Evolutionary conservation across 1,139 yeast genomes (phyloP), one percentile per base, ranked within the genome.

Genomic region (Geotrichum fermentans): DNA sequence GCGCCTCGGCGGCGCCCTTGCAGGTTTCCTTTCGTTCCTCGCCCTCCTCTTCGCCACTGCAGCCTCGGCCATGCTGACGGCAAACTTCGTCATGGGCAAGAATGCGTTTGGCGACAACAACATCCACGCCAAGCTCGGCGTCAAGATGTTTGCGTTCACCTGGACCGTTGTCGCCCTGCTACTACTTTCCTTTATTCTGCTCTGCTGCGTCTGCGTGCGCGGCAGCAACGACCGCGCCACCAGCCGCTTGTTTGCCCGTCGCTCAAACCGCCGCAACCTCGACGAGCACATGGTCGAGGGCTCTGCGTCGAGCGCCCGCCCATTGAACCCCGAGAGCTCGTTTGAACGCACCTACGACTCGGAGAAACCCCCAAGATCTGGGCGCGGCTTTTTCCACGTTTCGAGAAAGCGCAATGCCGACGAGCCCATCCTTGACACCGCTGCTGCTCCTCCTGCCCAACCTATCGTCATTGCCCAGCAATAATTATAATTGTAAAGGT

Each of bases 21-120:
- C 72, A 40, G 63, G 74, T 6, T 52, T 70, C 29, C 55, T 65
- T 33, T 54, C 69, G 52, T 61, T 72, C 14, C 42, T 75, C 35
- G 76, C 85, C 1, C 66, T 78, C 40, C 56, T 83, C 28, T 82
- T 83, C 63, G 68, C 74, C 13, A 61, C 75, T 24, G 64, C 80
- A 28, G 80, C 85, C 17, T 79, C 89, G n/a, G 67, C 78, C 36
- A 67, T 83, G 52, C 65, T 77, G 43, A 84, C 95, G 6, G 84
- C 86, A 28, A 78, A 76, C 38, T 82, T 73, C 62, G 85, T 78
- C 26, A 73, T 73, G 64, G 92, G 86, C 34, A 74, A 78, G 56
- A 67, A 75, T 56, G 73, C 73, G 16, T 84, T 84, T 68, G 69
- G 68, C 36, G 60, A 70, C 50, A 72, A 69, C 34, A 81, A 80